Conservation (phyloP, 139 green algal genomes). For the Volvox africanus region DNA sequence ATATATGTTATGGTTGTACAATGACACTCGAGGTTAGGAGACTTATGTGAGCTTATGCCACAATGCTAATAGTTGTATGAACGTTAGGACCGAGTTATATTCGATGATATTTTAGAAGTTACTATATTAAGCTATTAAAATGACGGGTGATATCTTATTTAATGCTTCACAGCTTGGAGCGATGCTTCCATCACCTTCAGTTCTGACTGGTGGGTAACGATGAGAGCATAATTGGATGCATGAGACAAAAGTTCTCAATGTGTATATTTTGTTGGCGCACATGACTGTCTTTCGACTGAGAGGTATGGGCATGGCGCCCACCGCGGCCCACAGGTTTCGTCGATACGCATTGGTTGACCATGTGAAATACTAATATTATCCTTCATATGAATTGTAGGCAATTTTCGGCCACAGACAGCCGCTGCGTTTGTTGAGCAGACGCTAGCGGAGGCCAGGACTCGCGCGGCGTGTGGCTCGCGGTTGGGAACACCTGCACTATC, state of each 20-base stretch:
- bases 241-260: too few relatives aligned
- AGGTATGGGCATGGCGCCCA: neutral
- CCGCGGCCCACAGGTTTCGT: neutral
- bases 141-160: neutral
- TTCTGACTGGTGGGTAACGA: neutral
- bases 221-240: too few relatives aligned
- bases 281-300: neutral
- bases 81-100: too few relatives aligned
- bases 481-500: neutral
- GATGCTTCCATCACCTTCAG: constrained; percentile 9
- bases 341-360: too few relatives aligned
- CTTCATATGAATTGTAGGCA: neutral
- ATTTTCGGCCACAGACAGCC: constrained; percentile 10
- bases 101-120: too few relatives aligned
- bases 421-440: constrained; percentile 14
- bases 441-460: constrained; percentile 6
- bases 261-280: neutral
- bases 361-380: too few relatives aligned
- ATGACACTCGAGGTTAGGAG: too few relatives aligned
- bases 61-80: too few relatives aligned
- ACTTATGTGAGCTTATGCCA: too few relatives aligned
- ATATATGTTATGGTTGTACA: too few relatives aligned
- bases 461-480: neutral
- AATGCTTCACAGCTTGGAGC: neutral
- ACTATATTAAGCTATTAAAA: neutral